Percentiles rank a stretch among this genome's conserved stretches.
phyloP scores from a whole-genome alignment of 176 grass and related monocot species.

The Coix lacrymajobi region DNA sequence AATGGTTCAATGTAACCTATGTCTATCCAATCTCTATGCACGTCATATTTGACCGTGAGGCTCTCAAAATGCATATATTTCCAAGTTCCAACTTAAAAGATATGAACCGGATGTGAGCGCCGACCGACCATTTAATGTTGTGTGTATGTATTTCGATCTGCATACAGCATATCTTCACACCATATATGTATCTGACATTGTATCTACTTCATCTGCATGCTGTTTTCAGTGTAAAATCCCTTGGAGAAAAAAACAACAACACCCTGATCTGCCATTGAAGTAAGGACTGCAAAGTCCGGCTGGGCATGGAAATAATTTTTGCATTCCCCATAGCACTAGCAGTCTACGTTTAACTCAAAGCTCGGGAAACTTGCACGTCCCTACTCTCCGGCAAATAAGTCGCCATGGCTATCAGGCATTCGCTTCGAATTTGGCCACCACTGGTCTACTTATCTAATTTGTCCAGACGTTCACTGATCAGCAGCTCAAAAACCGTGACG shows the following conservation, averaged over 20 bases:
- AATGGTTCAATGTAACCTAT: not conserved
- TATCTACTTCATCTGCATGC: not conserved
- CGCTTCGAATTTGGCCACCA: not conserved
- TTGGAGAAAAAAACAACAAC: not conserved
- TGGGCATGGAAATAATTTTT: not conserved
- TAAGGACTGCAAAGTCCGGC: not conserved
- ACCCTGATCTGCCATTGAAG: not conserved
- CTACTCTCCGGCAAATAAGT: not conserved
- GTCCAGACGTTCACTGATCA: not conserved
- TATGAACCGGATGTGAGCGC: not conserved
- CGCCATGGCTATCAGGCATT: not conserved
- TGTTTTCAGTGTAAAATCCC: not conserved
- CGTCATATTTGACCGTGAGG: not conserved
- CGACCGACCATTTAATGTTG: not conserved
- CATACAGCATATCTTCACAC: no score
- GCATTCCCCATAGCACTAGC: not conserved
- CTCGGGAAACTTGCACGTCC: not conserved
- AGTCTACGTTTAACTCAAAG: not conserved
- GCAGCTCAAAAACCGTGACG: not conserved
- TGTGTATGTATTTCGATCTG: not conserved
- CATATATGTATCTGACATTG: not conserved
- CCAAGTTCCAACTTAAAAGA: not conserved
- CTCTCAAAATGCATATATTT: not conserved
- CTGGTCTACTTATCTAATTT: conserved; percentile 2
- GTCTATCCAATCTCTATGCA: not conserved